phyloP scores from a whole-genome alignment of 345 rosid species.

The Lagerstroemia speciosa region DNA sequence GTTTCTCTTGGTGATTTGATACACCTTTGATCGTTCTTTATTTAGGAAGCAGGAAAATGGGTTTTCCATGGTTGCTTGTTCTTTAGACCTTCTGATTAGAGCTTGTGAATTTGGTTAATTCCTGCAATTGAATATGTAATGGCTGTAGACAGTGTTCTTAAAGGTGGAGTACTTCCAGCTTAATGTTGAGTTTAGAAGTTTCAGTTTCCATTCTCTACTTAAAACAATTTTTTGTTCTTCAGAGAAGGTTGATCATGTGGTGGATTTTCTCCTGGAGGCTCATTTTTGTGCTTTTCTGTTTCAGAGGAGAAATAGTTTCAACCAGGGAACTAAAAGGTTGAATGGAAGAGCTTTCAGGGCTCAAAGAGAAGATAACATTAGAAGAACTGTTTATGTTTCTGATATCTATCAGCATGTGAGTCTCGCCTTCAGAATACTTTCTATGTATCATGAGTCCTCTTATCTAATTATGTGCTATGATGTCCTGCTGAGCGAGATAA shows the following conservation, averaged over 20 bases:
- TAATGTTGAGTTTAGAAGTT: not conserved
- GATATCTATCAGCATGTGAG: slow-evolving; percentile 52
- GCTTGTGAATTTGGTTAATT: not conserved
- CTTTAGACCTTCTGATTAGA: not conserved
- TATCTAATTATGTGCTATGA: no score
- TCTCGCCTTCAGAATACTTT: not conserved
- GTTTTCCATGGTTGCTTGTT: not conserved
- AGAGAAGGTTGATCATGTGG: no score
- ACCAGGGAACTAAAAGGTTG: slow-evolving; percentile 57
- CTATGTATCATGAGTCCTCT: not conserved
- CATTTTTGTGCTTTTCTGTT: slow-evolving; percentile 5
- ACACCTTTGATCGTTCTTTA: no score
- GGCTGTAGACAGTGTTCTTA: not conserved
- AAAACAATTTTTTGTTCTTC: not conserved
- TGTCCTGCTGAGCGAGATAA: not conserved
- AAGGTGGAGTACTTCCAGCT: not conserved
- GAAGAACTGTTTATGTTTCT: slow-evolving; percentile 55
- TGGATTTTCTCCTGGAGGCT: not conserved
- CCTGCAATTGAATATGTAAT: not conserved
- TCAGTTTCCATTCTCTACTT: not conserved
- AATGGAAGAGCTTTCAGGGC: slow-evolving; percentile 47
- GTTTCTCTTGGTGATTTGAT: no score
- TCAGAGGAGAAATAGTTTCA: slow-evolving; percentile 52
- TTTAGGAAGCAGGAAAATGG: not conserved
- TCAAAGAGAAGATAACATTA: slow-evolving; percentile 59